Conservation (phyloP, 1,139 yeast species). For the Starmera stellimalicola region DNA sequence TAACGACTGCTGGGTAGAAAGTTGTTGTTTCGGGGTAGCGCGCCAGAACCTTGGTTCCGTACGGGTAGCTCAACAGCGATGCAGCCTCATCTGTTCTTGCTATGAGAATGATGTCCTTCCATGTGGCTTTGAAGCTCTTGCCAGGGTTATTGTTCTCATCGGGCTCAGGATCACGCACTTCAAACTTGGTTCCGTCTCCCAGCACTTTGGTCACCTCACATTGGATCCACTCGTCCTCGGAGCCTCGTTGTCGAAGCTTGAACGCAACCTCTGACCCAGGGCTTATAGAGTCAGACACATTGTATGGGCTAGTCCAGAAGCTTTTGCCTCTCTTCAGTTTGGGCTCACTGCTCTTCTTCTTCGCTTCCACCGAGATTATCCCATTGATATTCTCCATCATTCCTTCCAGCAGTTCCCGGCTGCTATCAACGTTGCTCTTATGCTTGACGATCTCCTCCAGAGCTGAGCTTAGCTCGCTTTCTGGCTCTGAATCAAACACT, state of each 20-base stretch:
- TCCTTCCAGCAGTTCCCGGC: conserved; percentile 34
- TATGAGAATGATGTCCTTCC: conserved; percentile 71
- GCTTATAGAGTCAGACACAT: conserved; percentile 50
- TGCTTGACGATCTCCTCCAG: conserved; percentile 40
- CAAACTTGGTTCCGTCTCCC: conserved; percentile 71
- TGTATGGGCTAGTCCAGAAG: conserved; percentile 32
- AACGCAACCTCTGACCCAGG: conserved; percentile 87
- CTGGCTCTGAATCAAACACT: conserved; percentile 22
- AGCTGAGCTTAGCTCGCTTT: conserved; percentile 31
- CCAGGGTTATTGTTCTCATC: conserved; percentile 91
- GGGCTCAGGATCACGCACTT: conserved; percentile 95
- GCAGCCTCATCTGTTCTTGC: conserved; percentile 40
- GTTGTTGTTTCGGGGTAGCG: conserved; percentile 97
- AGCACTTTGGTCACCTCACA: conserved; percentile 78
- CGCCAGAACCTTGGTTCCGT: conserved; percentile 80
- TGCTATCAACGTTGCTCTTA: conserved; percentile 46
- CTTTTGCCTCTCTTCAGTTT: conserved; percentile 25
- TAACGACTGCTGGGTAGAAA: conserved; percentile 89
- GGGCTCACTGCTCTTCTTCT: conserved; percentile 11
- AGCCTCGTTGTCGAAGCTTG: conserved; percentile 55
- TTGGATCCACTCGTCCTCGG: conserved; percentile 91
- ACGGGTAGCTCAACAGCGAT: conserved; percentile 49
- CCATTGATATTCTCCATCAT: conserved; percentile 22
- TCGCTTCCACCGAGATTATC: conserved; percentile 18
- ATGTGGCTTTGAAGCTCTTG: conserved; percentile 71